phyloP scores from a whole-genome alignment of 2,329 filamentous ascomycete species.

The Colletotrichum paranaense region DNA sequence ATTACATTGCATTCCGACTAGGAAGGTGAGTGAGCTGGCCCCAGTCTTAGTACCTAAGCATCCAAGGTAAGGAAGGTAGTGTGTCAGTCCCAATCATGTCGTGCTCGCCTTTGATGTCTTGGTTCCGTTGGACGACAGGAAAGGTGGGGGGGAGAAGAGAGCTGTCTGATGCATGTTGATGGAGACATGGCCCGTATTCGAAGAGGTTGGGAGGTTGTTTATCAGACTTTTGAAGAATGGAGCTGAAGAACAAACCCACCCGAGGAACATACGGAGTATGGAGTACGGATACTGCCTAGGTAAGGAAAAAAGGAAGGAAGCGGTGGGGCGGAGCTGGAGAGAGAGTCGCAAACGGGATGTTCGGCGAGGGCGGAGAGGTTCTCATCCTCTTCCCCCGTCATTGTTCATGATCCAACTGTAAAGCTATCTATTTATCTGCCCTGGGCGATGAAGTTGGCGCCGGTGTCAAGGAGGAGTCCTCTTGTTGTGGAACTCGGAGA shows the following conservation, averaged over 20 bases:
- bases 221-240: neutral
- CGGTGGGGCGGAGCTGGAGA: no score
- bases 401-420: neutral
- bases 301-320: neutral
- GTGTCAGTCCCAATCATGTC: neutral
- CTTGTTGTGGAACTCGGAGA: conserved; percentile 11
- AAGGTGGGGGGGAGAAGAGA: neutral
- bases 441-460: neutral
- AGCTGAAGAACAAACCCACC: neutral
- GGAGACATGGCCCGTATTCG: conserved; percentile 1
- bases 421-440: neutral
- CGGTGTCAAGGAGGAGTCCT: neutral
- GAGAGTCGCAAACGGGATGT: neutral
- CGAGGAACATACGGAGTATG: no score
- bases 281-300: no score
- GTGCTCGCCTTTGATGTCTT: neutral
- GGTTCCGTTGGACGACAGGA: neutral
- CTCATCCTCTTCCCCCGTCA: neutral
- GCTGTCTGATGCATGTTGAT: neutral
- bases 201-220: neutral
- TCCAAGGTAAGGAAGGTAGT: no score
- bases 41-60: no score
- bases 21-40: neutral
- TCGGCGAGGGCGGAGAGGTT: conserved; percentile 3
- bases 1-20: conserved; percentile 16